Percentiles rank a stretch among this genome's conserved stretches.
These are phyloP conservation scores for Drosera capensis DNA, from an alignment of 148 eudicot species.

Conservation along the genomic window DNA sequence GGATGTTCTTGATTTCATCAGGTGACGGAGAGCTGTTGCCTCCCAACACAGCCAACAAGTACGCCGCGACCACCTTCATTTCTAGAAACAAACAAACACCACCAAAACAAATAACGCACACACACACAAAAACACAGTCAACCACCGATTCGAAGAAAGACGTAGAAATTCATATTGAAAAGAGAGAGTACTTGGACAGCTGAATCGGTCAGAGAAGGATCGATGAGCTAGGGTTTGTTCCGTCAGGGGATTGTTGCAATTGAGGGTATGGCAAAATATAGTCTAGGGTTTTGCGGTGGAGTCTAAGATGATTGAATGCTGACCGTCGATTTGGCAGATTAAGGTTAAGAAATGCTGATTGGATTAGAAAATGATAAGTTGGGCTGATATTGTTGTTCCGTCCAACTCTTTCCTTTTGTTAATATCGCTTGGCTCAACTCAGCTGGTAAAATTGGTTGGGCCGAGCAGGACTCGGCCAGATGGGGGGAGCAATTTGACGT, in stretches of 20 bases:
- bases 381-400: too few species aligned
- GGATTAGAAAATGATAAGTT: too few species aligned
- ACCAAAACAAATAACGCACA: neutral
- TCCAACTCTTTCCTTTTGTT: too few species aligned
- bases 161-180: neutral
- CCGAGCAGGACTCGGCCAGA: too few species aligned
- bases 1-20: conserved; percentile 37
- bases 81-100: conserved; percentile 2
- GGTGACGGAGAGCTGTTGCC: conserved; percentile 45
- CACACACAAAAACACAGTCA: neutral
- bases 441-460: too few species aligned
- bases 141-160: neutral
- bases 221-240: neutral
- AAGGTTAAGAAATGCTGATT: too few species aligned
- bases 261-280: too few species aligned
- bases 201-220: neutral
- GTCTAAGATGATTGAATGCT: conserved; percentile 4
- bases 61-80: conserved; percentile 70
- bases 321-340: conserved; percentile 13
- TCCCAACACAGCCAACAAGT: conserved; percentile 75
- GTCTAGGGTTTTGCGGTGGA: conserved; percentile 17
- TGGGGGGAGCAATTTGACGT: too few species aligned
- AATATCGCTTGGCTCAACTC: too few species aligned
- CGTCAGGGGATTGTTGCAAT: neutral
- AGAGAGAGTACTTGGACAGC: too few species aligned